These are phyloP conservation scores for Trichophyton mentagrophytes DNA, from an alignment of 2,329 filamentous ascomycete genomes.

Conservation along the genomic window DNA sequence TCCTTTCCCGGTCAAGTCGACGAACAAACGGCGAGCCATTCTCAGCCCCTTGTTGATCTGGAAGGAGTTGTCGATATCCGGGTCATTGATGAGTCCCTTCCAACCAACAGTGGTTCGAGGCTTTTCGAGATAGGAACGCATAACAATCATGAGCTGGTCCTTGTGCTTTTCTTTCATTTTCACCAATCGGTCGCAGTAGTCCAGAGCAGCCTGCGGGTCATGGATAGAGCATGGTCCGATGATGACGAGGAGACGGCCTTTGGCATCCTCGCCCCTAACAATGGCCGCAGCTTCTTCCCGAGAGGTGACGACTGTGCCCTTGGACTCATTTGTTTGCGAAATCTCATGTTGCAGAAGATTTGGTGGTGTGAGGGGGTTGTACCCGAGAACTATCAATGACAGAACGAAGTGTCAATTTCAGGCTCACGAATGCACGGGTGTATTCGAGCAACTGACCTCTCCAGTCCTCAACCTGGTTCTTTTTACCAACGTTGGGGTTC, in stretches of 20 bases:
- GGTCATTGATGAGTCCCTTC: slow-evolving; percentile 99
- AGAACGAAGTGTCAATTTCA: slow-evolving; percentile 1
- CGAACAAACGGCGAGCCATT: slow-evolving; percentile 84
- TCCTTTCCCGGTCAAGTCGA: slow-evolving; percentile 70
- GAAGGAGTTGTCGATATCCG: slow-evolving; percentile 92
- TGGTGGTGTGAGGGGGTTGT: slow-evolving; percentile 85
- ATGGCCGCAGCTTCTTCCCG: slow-evolving; percentile 50
- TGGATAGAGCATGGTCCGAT: slow-evolving; percentile 96
- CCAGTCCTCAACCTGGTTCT: slow-evolving; percentile 63
- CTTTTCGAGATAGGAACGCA: slow-evolving; percentile 99
- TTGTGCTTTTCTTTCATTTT: slow-evolving; percentile 69
- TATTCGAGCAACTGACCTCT: slow-evolving; percentile 49
- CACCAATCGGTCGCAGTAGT: slow-evolving; percentile 73
- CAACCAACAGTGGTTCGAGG: slow-evolving; percentile 95
- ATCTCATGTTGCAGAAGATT: slow-evolving; percentile 95
- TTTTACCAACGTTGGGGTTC: slow-evolving; percentile 68
- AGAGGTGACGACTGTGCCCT: slow-evolving; percentile 43
- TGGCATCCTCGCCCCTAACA: slow-evolving; percentile 46
- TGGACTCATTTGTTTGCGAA: slow-evolving; percentile 34
- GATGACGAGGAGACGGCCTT: slow-evolving; percentile 77
- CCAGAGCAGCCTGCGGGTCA: slow-evolving; percentile 74
- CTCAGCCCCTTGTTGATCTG: slow-evolving; percentile 98
- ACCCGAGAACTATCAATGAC: slow-evolving; percentile 54
- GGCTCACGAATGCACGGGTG: not conserved
- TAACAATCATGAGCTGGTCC: slow-evolving; percentile 78